Evolutionary conservation across 1,284 basidiomycete species (phyloP).

Genomic region (Cryptococcus maquisensis): DNA sequence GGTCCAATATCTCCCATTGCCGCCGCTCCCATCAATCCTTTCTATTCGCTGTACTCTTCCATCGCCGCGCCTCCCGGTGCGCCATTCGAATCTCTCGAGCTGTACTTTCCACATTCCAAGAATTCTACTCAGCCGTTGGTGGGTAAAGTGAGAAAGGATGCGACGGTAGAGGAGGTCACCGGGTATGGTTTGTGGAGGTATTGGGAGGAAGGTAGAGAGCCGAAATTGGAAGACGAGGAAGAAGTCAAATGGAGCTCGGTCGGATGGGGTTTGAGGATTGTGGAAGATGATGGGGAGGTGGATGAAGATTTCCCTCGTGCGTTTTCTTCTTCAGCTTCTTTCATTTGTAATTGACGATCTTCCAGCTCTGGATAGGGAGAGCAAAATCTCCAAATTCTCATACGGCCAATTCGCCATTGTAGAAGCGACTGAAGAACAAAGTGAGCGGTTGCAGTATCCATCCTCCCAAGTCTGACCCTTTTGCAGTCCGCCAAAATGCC

Average conservation of each 20-base stretch:
- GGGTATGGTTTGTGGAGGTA: conserved; percentile 88
- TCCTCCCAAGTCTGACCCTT: not conserved
- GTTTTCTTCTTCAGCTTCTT: conserved; percentile 9
- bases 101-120: conserved; percentile 82
- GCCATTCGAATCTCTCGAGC: conserved; percentile 58
- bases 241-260: conserved; percentile 62
- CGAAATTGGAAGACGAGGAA: conserved; percentile 57
- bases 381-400: conserved; percentile 81
- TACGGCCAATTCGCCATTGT: conserved; percentile 87
- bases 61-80: conserved; percentile 44
- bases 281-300: conserved; percentile 95
- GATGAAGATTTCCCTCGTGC: conserved; percentile 96
- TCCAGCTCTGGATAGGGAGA: conserved; percentile 84
- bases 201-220: conserved; percentile 80
- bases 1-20: conserved; percentile 2
- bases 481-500: conserved; percentile 74
- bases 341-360: not conserved
- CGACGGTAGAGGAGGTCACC: conserved; percentile 90
- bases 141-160: conserved; percentile 73
- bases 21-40: conserved; percentile 39
- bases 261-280: conserved; percentile 92
- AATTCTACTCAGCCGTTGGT: conserved; percentile 55
- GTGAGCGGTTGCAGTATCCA: conserved; percentile 51
- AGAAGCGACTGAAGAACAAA: conserved; percentile 65
- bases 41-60: conserved; percentile 49